A percentile compares a stretch with the other conserved stretches of the same genome.
Evolutionary conservation across 768 basidiomycete genomes (phyloP).

Genomic region (Lactarius vividus): DNA sequence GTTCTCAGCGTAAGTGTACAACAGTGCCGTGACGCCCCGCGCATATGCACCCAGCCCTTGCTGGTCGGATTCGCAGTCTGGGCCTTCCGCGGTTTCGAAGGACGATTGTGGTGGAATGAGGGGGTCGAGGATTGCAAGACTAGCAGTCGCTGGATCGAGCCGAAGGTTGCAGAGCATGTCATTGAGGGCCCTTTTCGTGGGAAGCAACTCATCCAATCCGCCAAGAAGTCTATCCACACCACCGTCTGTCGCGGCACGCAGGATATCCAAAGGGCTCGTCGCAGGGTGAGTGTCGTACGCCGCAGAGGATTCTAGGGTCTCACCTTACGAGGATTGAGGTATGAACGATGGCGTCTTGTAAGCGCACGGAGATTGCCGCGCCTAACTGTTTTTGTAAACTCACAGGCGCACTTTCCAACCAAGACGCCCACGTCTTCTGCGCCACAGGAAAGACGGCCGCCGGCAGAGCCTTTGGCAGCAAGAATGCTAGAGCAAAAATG

Average conservation of each 20-base stretch:
- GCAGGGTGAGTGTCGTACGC: background rate
- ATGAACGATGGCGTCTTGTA: constrained; percentile 45
- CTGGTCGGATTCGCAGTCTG: constrained; percentile 38
- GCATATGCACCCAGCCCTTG: constrained; percentile 63
- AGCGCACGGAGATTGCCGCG: constrained; percentile 40
- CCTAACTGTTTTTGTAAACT: constrained; percentile 33
- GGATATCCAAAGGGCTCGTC: constrained; percentile 32
- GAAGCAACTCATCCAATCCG: constrained; percentile 48
- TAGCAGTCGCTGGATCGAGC: constrained; percentile 47
- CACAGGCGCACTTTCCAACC: constrained; percentile 29
- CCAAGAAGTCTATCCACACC: constrained; percentile 31
- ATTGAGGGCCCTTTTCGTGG: constrained; percentile 16
- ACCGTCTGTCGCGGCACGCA: constrained; percentile 24
- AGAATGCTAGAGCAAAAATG: constrained; percentile 48
- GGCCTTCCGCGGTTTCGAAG: constrained; percentile 23
- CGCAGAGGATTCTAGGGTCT: constrained; percentile 17
- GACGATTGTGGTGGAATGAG: constrained; percentile 48
- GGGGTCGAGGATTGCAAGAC: constrained; percentile 58
- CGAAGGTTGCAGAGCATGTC: constrained; percentile 37
- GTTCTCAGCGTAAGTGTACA: constrained; percentile 55
- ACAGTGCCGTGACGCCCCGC: constrained; percentile 54
- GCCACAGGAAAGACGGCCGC: constrained; percentile 26
- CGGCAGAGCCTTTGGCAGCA: constrained; percentile 41
- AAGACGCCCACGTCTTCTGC: constrained; percentile 35
- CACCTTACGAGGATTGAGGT: constrained; percentile 35